Percentiles rank a stretch among this genome's conserved stretches.
phyloP scores from a whole-genome alignment of 306 rosid species.

The Trifolium dubium region DNA sequence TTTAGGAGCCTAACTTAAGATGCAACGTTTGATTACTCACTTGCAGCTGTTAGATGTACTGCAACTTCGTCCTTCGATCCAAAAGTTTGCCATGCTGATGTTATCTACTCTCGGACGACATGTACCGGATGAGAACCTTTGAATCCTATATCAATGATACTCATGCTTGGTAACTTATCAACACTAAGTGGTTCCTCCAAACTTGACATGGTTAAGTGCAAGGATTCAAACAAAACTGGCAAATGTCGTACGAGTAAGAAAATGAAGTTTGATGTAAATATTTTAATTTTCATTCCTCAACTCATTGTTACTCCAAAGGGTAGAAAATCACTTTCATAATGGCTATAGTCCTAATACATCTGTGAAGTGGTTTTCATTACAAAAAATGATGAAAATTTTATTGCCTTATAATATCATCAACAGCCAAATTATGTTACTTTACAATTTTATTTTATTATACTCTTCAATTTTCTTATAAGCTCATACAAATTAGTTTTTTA shows the following conservation, averaged over 20 bases:
- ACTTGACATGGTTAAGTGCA: conserved; percentile 70
- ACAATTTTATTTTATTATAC: too few relatives aligned
- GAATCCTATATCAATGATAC: conserved; percentile 72
- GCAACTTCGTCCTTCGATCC: conserved; percentile 72
- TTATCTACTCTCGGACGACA: conserved; percentile 74
- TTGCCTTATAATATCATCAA: too few relatives aligned
- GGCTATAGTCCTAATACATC: too few relatives aligned
- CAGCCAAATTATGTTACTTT: too few relatives aligned
- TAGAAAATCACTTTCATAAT: conserved; percentile 32
- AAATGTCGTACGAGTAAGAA: conserved; percentile 33
- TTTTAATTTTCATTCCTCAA: conserved; percentile 5
- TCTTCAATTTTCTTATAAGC: too few relatives aligned
- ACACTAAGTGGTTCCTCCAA: conserved; percentile 90
- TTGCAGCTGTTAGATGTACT: conserved; percentile 79
- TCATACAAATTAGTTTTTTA: too few relatives aligned
- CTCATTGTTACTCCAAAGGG: neutral
- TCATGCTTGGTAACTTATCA: conserved; percentile 91
- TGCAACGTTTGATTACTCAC: conserved; percentile 46
- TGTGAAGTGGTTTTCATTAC: too few relatives aligned
- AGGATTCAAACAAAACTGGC: conserved; percentile 36
- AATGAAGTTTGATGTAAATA: neutral
- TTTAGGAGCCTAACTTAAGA: conserved; percentile 2
- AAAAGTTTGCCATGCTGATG: conserved; percentile 68
- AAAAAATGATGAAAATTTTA: too few relatives aligned
- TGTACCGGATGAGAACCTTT: conserved; percentile 72